Percentiles rank a stretch among this genome's conserved stretches.
Conservation (phyloP, 257 asterid species). For the Solanum habrochaites region DNA sequence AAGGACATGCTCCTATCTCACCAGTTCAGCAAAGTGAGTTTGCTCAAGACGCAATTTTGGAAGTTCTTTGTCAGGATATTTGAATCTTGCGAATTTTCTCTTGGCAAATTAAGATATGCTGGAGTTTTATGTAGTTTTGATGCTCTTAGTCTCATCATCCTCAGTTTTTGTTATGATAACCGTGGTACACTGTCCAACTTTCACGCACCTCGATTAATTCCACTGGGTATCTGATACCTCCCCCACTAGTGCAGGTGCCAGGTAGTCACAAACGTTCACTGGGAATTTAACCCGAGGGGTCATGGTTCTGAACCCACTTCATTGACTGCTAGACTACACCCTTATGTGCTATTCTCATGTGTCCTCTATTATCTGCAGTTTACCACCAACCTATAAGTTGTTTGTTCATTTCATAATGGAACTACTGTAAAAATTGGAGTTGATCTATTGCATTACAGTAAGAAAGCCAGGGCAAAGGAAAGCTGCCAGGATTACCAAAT, state of each 20-base stretch:
- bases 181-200: neutral
- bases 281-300: neutral
- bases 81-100: neutral
- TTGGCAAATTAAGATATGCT: neutral
- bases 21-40: constrained; percentile 81
- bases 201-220: neutral
- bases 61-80: neutral
- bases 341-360: neutral
- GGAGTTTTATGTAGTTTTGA: neutral
- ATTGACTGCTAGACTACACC: neutral
- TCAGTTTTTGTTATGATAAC: neutral
- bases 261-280: neutral
- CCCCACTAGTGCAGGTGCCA: neutral
- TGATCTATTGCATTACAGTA: neutral
- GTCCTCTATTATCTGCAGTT: neutral
- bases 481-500: neutral
- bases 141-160: neutral
- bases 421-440: neutral
- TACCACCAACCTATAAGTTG: neutral
- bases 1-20: constrained; percentile 80
- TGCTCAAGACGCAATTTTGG: neutral
- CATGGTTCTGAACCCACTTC: neutral
- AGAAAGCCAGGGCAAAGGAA: neutral
- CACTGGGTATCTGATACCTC: neutral
- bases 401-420: neutral